Evolutionary conservation across 345 rosid species (phyloP).

Genomic region (Viola odorata): DNA sequence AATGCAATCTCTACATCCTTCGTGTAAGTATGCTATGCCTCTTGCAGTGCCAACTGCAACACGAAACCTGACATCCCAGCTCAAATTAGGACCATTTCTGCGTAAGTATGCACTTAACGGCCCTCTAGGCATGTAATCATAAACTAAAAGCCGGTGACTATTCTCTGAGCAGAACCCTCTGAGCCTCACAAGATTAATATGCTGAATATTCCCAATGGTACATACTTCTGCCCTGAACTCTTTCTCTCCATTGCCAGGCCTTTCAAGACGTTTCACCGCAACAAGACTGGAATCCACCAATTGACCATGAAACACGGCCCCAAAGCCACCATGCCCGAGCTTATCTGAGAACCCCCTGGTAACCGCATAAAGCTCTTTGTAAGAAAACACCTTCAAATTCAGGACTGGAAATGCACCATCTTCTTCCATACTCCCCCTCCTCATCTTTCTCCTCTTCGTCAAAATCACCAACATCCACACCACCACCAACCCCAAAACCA

Average conservation of each 20-base stretch:
- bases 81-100: slow-evolving; percentile 19
- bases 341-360: slow-evolving; percentile 21
- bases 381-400: slow-evolving; percentile 47
- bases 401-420: slow-evolving; percentile 42
- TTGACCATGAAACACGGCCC: slow-evolving; percentile 24
- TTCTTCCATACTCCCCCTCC: slow-evolving; percentile 26
- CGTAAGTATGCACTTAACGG: slow-evolving; percentile 18
- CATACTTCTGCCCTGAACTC: slow-evolving; percentile 29
- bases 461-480: slow-evolving; percentile 32
- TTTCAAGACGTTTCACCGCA: slow-evolving; percentile 29
- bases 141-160: slow-evolving; percentile 24
- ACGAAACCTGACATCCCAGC: slow-evolving; percentile 25
- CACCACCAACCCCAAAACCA: slow-evolving; percentile 30
- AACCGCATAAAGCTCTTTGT: slow-evolving; percentile 21
- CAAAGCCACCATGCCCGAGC: slow-evolving; percentile 30
- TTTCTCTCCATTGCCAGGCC: slow-evolving; percentile 25
- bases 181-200: slow-evolving; percentile 28
- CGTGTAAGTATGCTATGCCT: slow-evolving; percentile 27
- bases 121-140: slow-evolving; percentile 29
- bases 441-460: slow-evolving; percentile 38
- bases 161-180: slow-evolving; percentile 27
- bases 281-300: slow-evolving; percentile 17
- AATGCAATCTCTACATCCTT: slow-evolving; percentile 28
- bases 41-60: slow-evolving; percentile 24
- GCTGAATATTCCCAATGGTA: slow-evolving; percentile 28